phyloP scores from a whole-genome alignment of 1,284 basidiomycete genomes.

The Ustilago shanxiensis region DNA sequence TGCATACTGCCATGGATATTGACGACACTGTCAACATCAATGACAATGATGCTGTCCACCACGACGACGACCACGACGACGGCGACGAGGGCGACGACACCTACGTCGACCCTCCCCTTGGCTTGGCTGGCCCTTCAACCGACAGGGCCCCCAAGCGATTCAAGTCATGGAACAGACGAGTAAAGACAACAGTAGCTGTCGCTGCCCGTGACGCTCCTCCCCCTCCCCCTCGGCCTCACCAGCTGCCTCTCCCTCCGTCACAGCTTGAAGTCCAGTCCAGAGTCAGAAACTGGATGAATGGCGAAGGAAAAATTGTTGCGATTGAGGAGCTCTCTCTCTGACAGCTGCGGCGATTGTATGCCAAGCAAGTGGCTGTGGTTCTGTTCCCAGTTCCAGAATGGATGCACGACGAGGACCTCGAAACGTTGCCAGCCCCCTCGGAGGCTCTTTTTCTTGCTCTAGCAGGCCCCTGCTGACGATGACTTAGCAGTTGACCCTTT shows the following conservation, averaged over 20 bases:
- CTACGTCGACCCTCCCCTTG: no score
- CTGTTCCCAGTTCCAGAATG: neutral
- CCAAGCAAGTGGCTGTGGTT: neutral
- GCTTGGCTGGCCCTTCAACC: no score
- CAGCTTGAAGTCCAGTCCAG: neutral
- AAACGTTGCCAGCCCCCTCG: neutral
- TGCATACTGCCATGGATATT: no score
- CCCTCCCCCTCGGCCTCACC: neutral
- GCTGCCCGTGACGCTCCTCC: no score
- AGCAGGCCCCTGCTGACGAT: neutral
- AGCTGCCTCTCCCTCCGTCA: neutral
- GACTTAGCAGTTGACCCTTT: no score
- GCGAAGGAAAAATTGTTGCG: neutral
- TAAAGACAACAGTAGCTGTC: neutral
- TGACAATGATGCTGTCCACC: no score
- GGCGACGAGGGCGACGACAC: no score
- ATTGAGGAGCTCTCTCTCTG: neutral
- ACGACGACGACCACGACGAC: no score
- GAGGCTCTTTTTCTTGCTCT: neutral
- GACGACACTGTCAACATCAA: no score
- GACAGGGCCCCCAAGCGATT: neutral
- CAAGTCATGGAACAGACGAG: neutral
- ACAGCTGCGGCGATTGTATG: neutral
- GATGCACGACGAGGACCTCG: slow-evolving; percentile 1
- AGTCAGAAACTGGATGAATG: neutral